Percentiles rank a stretch among this genome's conserved stretches.
These are phyloP conservation scores for Coleophoma crateriformis DNA, from an alignment of 2,329 filamentous ascomycete species.

Conservation along the genomic window DNA sequence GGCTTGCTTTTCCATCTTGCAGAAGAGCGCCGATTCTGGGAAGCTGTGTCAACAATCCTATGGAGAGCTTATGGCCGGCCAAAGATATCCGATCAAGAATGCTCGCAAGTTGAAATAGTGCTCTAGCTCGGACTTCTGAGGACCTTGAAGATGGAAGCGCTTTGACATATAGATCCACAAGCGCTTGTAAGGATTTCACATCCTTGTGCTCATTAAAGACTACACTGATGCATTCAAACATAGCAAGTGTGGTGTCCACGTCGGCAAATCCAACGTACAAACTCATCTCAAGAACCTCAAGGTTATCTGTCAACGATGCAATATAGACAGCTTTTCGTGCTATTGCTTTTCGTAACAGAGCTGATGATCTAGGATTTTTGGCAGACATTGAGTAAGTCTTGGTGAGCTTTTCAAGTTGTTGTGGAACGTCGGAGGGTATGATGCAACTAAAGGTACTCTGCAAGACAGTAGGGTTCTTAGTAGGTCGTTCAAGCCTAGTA, in stretches of 20 bases:
- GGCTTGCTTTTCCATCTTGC: constrained; percentile 2
- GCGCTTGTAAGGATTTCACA: background rate
- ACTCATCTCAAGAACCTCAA: background rate
- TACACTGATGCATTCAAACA: constrained; percentile 8
- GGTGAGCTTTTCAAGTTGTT: no score
- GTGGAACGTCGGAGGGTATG: no score
- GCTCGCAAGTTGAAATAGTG: constrained; percentile 41
- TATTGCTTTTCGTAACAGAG: constrained; percentile 2
- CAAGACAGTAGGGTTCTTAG: no score
- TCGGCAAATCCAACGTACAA: background rate
- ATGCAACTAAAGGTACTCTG: no score
- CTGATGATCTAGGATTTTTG: background rate
- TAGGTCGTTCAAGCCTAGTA: no score
- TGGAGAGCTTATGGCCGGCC: background rate
- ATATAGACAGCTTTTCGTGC: background rate
- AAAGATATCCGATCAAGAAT: constrained; percentile 1
- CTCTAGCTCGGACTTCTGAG: constrained; percentile 40
- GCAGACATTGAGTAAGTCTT: no score
- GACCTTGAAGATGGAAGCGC: background rate
- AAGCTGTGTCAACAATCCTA: constrained; percentile 1
- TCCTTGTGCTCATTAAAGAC: background rate
- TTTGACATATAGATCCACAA: background rate
- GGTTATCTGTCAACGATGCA: background rate
- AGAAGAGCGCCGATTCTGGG: background rate
- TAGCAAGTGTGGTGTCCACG: constrained; percentile 4